These are phyloP conservation scores for Aspergillus cristatus DNA, from an alignment of 495 filamentous ascomycete species.

Conservation along the genomic window DNA sequence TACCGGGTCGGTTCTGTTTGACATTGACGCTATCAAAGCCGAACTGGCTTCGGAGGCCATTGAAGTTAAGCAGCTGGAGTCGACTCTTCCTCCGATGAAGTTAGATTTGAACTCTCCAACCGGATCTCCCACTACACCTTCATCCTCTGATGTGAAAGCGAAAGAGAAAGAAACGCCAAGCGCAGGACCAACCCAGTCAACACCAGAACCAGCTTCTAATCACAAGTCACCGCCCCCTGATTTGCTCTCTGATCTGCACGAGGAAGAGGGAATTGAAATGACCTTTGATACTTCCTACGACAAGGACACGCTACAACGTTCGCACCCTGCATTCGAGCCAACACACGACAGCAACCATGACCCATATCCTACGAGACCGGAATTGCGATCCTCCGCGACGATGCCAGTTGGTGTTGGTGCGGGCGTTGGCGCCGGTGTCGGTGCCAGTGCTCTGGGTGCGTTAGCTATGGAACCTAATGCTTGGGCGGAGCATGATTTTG, in stretches of 20 bases:
- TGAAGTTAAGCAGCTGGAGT: constrained; percentile 73
- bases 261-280: constrained; percentile 54
- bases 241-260: constrained; percentile 10
- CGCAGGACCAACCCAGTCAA: constrained; percentile 19
- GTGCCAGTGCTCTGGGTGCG: constrained; percentile 21
- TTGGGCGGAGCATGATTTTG: constrained; percentile 70
- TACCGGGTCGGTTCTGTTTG: constrained; percentile 64
- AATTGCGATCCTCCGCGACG: constrained; percentile 34
- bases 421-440: constrained; percentile 14
- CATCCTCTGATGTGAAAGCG: constrained; percentile 33
- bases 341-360: constrained; percentile 3
- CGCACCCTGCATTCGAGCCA: constrained; percentile 10
- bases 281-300: constrained; percentile 58
- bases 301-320: constrained; percentile 26
- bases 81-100: constrained; percentile 83
- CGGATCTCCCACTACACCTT: constrained; percentile 13
- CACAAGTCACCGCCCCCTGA: constrained; percentile 11
- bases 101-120: constrained; percentile 45
- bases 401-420: constrained; percentile 21
- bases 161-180: constrained; percentile 28
- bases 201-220: constrained; percentile 19
- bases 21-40: constrained; percentile 86
- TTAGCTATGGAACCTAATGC: constrained; percentile 58
- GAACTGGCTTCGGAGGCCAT: constrained; percentile 72
- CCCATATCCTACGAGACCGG: constrained; percentile 19